Evolutionary conservation across 768 basidiomycete species (phyloP).

Genomic region (Rhodotorula sphaerocarpa): DNA sequence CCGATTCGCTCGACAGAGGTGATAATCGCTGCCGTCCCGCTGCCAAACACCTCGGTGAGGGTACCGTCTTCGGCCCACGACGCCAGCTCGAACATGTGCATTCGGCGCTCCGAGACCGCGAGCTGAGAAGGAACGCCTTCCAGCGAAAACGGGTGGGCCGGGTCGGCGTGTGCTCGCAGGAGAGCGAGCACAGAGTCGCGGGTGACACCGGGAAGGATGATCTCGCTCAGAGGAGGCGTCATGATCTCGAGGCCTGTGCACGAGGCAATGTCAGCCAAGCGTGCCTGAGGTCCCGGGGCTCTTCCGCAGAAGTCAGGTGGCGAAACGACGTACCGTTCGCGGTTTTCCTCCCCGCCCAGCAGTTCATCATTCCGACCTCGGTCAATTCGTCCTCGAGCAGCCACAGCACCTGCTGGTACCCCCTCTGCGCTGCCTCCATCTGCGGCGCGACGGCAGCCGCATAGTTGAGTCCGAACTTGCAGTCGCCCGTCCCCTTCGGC

Average conservation of each 20-base stretch:
- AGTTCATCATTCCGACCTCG: conserved; percentile 67
- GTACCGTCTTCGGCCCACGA: conserved; percentile 50
- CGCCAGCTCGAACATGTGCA: conserved; percentile 55
- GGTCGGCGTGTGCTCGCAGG: conserved; percentile 53
- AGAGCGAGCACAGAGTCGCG: conserved; percentile 66
- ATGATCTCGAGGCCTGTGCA: conserved; percentile 58
- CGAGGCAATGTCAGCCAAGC: background rate
- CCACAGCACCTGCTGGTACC: conserved; percentile 74
- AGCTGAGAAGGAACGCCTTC: conserved; percentile 49
- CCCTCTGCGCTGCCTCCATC: conserved; percentile 55
- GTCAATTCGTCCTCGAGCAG: conserved; percentile 48
- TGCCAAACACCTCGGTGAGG: conserved; percentile 75
- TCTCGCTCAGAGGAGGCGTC: conserved; percentile 80
- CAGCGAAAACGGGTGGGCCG: conserved; percentile 42
- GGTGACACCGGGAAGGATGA: conserved; percentile 81
- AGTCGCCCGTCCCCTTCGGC: conserved; percentile 65
- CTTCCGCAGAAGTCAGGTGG: no score
- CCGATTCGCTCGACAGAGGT: conserved; percentile 66
- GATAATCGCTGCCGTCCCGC: conserved; percentile 71
- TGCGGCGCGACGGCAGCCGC: conserved; percentile 53
- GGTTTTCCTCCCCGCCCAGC: conserved; percentile 58
- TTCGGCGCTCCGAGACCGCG: conserved; percentile 51
- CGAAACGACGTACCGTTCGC: conserved; percentile 35
- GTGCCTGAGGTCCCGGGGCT: background rate
- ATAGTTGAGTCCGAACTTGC: conserved; percentile 54